A percentile compares a stretch with the other conserved stretches of the same genome.
Conservation (phyloP, 305 asterid genomes). For the Petunia hybrid region DNA sequence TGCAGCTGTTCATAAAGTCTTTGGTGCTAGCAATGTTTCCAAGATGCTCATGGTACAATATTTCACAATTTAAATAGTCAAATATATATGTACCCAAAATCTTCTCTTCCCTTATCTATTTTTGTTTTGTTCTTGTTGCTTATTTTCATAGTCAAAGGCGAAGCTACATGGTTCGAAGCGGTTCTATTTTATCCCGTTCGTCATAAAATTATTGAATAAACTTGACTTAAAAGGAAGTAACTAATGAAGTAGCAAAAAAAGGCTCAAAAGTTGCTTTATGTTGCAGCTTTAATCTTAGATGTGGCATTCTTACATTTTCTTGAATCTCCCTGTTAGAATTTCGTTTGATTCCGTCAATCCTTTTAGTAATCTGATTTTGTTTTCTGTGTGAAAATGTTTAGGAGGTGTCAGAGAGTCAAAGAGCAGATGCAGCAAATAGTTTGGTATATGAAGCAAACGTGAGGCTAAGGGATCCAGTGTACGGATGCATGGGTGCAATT, state of each 20-base stretch:
- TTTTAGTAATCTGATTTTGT: neutral
- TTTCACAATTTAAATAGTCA: conserved; percentile 2
- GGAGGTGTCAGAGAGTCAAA: conserved; percentile 53
- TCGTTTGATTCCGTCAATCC: too few relatives aligned
- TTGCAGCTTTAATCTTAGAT: neutral
- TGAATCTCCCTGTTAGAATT: too few relatives aligned
- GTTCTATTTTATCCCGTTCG: neutral
- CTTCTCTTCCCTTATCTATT: too few relatives aligned
- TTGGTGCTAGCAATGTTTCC: conserved; percentile 62
- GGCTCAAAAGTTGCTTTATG: neutral
- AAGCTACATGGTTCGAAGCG: too few relatives aligned
- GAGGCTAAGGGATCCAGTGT: conserved; percentile 69
- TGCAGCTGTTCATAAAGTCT: too few relatives aligned
- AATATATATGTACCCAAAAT: neutral
- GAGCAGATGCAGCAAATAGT: conserved; percentile 58
- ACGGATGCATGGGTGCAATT: conserved; percentile 79
- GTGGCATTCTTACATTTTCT: too few relatives aligned
- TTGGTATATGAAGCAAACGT: conserved; percentile 73
- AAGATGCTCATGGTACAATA: conserved; percentile 68
- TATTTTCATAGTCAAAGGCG: too few relatives aligned
- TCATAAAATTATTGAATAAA: too few relatives aligned
- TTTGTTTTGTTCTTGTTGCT: neutral
- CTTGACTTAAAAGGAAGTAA: too few relatives aligned
- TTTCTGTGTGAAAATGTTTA: conserved; percentile 12
- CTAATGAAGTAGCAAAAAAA: neutral